Percentiles rank a stretch among this genome's conserved stretches.
These are phyloP conservation scores for Allomyces macrogynus DNA, from an alignment of 192 early-diverging fungal species.

Conservation along the genomic window DNA sequence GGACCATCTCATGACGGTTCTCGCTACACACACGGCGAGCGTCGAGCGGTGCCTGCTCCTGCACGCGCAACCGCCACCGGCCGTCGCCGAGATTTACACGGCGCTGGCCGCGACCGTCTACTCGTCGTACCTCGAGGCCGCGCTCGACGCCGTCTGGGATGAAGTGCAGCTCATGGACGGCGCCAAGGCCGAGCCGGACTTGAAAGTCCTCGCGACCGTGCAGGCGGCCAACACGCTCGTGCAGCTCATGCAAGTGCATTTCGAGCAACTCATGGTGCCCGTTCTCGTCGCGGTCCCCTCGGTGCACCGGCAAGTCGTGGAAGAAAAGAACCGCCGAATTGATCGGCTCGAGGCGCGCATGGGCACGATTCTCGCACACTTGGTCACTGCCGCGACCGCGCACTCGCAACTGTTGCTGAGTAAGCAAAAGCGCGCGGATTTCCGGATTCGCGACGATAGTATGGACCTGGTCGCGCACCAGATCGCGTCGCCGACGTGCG, in stretches of 20 bases:
- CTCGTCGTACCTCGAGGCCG: background rate
- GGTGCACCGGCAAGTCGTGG: slow-evolving; percentile 66
- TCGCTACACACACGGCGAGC: background rate
- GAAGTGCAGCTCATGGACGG: slow-evolving; percentile 1
- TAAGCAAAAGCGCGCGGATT: slow-evolving; percentile 78
- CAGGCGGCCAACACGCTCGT: slow-evolving; percentile 44
- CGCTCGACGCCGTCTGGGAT: background rate
- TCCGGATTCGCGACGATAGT: slow-evolving; percentile 72
- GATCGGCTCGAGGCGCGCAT: slow-evolving; percentile 54
- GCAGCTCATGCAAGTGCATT: slow-evolving; percentile 62
- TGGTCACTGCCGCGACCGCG: slow-evolving; percentile 34
- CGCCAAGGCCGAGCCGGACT: slow-evolving; percentile 38
- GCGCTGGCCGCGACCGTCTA: background rate
- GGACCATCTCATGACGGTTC: background rate
- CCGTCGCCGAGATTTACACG: background rate
- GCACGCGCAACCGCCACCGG: background rate
- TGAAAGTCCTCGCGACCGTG: slow-evolving; percentile 37
- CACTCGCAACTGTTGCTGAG: slow-evolving; percentile 47
- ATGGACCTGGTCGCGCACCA: slow-evolving; percentile 14
- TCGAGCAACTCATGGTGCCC: slow-evolving; percentile 49
- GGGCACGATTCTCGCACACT: slow-evolving; percentile 44
- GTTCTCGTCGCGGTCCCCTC: slow-evolving; percentile 43
- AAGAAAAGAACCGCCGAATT: slow-evolving; percentile 77
- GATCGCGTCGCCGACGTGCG: slow-evolving; percentile 11
- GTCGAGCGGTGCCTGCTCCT: background rate